phyloP scores from a whole-genome alignment of 768 basidiomycete species.

The Phanerodontia chrysosporium region DNA sequence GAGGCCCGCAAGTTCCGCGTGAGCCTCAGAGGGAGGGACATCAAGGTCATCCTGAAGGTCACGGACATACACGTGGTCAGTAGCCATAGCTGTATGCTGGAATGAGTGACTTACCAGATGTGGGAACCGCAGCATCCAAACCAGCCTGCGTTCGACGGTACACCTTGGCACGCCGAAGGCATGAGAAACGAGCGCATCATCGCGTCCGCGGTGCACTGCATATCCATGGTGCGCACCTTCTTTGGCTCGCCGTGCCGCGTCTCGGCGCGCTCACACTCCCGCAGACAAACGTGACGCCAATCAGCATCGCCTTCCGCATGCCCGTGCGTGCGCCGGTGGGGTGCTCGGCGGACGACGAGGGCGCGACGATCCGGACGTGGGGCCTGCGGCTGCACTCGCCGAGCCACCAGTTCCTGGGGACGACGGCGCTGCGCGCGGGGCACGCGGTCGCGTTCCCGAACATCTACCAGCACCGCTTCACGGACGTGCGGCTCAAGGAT shows the following conservation, averaged over 20 bases:
- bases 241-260: not conserved
- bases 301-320: conserved; percentile 43
- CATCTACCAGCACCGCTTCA: conserved; percentile 46
- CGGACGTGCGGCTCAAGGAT: conserved; percentile 38
- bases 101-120: too few species aligned
- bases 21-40: conserved; percentile 31
- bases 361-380: conserved; percentile 46
- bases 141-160: not conserved
- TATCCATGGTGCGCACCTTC: conserved; percentile 38
- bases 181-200: conserved; percentile 50
- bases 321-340: conserved; percentile 44
- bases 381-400: conserved; percentile 42
- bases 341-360: conserved; percentile 41
- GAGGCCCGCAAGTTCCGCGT: conserved; percentile 38
- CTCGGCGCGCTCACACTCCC: not conserved
- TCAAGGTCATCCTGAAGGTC: conserved; percentile 42
- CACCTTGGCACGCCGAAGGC: conserved; percentile 47
- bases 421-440: conserved; percentile 28
- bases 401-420: conserved; percentile 42
- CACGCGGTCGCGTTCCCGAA: conserved; percentile 50
- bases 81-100: not conserved
- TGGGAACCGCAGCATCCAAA: not conserved
- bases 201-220: conserved; percentile 40
- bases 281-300: conserved; percentile 33
- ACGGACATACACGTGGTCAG: conserved; percentile 41